Conservation (phyloP, 106 monocot genomes). For the Dendrobium officinale region DNA sequence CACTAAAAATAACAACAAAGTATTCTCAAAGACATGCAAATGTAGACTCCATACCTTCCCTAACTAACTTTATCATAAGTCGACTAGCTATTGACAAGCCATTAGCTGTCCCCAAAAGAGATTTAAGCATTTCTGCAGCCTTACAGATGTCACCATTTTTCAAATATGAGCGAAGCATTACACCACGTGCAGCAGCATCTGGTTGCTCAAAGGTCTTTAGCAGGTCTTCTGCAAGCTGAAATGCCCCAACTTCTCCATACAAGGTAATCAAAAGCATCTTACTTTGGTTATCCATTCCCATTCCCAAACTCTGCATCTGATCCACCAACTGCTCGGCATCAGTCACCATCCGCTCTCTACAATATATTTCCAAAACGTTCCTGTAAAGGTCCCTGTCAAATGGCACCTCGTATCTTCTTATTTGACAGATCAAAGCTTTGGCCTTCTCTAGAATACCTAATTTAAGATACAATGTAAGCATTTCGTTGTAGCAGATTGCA, state of each 20-base stretch:
- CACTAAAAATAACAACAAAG: not conserved
- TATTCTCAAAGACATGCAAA: not conserved
- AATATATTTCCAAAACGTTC: slow-evolving; percentile 59
- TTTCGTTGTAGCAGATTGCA: slow-evolving; percentile 55
- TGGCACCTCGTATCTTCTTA: slow-evolving; percentile 39
- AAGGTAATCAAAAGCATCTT: slow-evolving; percentile 56
- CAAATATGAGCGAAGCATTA: slow-evolving; percentile 59
- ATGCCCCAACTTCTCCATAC: slow-evolving; percentile 60
- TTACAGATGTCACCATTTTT: slow-evolving; percentile 35
- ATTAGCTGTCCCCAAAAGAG: slow-evolving; percentile 35
- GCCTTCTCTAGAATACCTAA: slow-evolving; percentile 77
- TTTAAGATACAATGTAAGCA: slow-evolving; percentile 69
- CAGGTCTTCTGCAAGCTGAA: slow-evolving; percentile 57
- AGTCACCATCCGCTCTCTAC: slow-evolving; percentile 48
- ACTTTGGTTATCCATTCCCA: slow-evolving; percentile 39
- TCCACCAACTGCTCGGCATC: slow-evolving; percentile 59
- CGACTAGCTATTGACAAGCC: slow-evolving; percentile 52
- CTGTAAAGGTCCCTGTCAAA: slow-evolving; percentile 67
- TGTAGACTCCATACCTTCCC: slow-evolving; percentile 54
- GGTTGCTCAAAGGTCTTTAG: slow-evolving; percentile 50
- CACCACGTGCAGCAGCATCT: slow-evolving; percentile 41
- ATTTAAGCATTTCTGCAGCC: slow-evolving; percentile 42
- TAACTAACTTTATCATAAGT: slow-evolving; percentile 69
- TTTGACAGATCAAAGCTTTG: slow-evolving; percentile 45
- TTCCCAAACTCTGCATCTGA: slow-evolving; percentile 52